A percentile compares a stretch with the other conserved stretches of the same genome.
Conservation (phyloP, 116 monocot species). For the Papilionanthe hybrid region DNA sequence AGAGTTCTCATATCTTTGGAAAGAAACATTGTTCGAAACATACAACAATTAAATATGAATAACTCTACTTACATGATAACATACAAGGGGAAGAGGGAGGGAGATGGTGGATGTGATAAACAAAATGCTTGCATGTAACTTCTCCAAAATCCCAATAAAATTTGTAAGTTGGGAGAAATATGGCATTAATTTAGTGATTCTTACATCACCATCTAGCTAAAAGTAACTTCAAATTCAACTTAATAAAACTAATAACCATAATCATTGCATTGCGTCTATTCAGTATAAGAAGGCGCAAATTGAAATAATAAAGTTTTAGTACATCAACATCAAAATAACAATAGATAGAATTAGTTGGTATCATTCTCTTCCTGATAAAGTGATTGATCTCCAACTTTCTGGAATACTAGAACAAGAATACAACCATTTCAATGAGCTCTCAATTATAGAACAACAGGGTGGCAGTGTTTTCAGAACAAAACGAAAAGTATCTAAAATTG, state of each 20-base stretch:
- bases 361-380: background rate
- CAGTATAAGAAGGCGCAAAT: background rate
- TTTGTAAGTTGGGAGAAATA: background rate
- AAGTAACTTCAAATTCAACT: background rate
- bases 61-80: no score
- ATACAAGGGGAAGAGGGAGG: no score
- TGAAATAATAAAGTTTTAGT: background rate
- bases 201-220: background rate
- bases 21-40: no score
- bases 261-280: background rate
- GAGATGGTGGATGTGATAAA: no score
- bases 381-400: background rate
- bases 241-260: background rate
- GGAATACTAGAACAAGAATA: no score
- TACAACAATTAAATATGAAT: no score
- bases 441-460: background rate
- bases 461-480: background rate
- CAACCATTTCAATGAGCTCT: background rate
- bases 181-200: background rate
- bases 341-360: background rate
- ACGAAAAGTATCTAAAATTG: background rate
- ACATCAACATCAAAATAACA: constrained; percentile 2
- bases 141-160: background rate
- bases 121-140: background rate
- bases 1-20: no score